phyloP scores from a whole-genome alignment of 2,329 filamentous ascomycete species.

The Cercospora berteroae region DNA sequence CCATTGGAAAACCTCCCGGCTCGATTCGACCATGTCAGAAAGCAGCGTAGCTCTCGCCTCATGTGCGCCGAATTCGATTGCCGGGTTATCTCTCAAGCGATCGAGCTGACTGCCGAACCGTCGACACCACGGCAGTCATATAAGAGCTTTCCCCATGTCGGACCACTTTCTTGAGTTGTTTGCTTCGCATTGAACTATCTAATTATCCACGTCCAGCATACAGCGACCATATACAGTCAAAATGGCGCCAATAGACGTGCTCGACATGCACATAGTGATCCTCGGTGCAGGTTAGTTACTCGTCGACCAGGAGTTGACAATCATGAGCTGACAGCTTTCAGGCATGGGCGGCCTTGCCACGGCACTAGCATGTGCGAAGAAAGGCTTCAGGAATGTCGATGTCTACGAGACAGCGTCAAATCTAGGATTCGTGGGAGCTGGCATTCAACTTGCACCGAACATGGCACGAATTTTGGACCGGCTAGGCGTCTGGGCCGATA shows the following conservation, averaged over 20 bases:
- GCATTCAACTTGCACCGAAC: constrained; percentile 81
- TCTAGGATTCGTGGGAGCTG: constrained; percentile 78
- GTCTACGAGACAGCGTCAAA: constrained; percentile 72
- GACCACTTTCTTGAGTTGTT: not conserved
- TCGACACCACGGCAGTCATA: not conserved
- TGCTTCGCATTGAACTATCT: not conserved
- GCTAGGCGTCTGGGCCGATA: constrained; percentile 69
- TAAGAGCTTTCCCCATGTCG: not conserved
- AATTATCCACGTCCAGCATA: not conserved
- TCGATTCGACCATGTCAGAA: constrained; percentile 10
- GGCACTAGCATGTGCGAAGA: constrained; percentile 71
- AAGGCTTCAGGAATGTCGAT: constrained; percentile 70
- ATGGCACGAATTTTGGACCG: constrained; percentile 73
- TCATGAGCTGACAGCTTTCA: constrained; percentile 32
- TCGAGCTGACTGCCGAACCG: constrained; percentile 10
- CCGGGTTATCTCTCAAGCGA: constrained; percentile 14
- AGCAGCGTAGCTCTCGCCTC: constrained; percentile 11
- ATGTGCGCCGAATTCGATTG: constrained; percentile 16
- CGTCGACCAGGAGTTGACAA: not conserved
- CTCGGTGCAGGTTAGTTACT: constrained; percentile 36
- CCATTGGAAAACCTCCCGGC: constrained; percentile 5
- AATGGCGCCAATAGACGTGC: constrained; percentile 36
- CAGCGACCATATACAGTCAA: not conserved
- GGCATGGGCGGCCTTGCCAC: constrained; percentile 76
- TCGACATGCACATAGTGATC: constrained; percentile 38